phyloP scores from a whole-genome alignment of 208 protist genomes.

The Acanthamoeba healyi region DNA sequence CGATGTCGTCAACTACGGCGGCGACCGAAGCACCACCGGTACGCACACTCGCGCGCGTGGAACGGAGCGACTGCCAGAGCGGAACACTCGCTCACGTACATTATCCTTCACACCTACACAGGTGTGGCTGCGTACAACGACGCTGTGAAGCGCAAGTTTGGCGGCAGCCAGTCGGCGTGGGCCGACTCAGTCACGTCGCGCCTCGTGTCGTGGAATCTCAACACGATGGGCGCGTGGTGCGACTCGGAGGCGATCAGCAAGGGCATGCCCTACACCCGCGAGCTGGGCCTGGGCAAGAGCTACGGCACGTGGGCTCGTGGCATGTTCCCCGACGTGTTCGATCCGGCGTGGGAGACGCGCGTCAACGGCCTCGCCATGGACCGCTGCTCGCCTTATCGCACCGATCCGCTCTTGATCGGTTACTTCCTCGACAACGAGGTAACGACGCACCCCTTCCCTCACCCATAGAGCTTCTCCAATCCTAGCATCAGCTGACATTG shows the following conservation, averaged over 20 bases:
- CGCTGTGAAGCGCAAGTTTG: background rate
- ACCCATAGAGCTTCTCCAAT: background rate
- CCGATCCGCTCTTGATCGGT: slow-evolving; percentile 12
- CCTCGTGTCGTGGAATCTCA: background rate
- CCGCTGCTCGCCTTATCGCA: slow-evolving; percentile 3
- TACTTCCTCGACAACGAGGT: slow-evolving; percentile 49
- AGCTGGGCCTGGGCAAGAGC: background rate
- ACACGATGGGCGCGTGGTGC: slow-evolving; percentile 18
- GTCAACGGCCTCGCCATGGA: background rate
- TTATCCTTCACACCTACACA: background rate
- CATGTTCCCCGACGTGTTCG: slow-evolving; percentile 22
- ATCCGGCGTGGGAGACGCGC: slow-evolving; percentile 1
- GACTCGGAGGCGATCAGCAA: slow-evolving; percentile 1
- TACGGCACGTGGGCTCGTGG: background rate
- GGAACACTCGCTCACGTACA: background rate
- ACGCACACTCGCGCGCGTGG: background rate
- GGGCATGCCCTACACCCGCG: slow-evolving; percentile 31
- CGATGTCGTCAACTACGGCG: slow-evolving; percentile 1
- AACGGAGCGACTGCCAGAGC: background rate
- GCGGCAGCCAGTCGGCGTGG: slow-evolving; percentile 16
- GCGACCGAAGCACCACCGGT: background rate
- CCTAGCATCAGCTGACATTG: background rate
- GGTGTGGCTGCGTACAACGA: background rate
- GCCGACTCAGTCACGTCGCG: background rate
- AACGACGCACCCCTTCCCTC: background rate